phyloP scores from a whole-genome alignment of 176 grass and related monocot genomes.

The Secale cereale region DNA sequence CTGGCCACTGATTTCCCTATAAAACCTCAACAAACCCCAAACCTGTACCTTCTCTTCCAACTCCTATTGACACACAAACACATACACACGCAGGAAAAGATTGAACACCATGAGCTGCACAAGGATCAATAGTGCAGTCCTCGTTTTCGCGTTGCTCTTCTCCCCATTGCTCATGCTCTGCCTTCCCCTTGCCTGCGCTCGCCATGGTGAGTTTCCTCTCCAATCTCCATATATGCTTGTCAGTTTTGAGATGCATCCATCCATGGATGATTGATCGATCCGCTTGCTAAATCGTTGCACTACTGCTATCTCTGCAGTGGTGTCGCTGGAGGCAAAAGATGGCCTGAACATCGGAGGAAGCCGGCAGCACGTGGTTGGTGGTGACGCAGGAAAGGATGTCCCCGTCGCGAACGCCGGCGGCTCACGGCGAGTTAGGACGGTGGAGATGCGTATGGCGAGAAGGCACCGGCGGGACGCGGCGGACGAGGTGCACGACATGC shows the following conservation, averaged over 20 bases:
- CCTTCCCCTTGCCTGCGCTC: conserved; percentile 11
- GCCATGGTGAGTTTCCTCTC: conserved; percentile 33
- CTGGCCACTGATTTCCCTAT: conserved; percentile 19
- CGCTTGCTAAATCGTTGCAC: not conserved
- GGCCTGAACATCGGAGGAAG: not conserved
- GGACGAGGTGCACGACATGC: conserved; percentile 46
- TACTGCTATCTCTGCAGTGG: conserved; percentile 25
- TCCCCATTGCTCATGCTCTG: conserved; percentile 5
- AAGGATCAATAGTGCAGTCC: not conserved
- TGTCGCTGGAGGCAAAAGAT: not conserved
- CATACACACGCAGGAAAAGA: not conserved
- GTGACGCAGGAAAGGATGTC: not conserved
- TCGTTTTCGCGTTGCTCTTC: not conserved
- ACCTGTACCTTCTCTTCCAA: not conserved
- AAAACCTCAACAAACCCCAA: conserved; percentile 11
- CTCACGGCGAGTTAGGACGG: not conserved
- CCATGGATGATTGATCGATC: no score
- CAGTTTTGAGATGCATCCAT: no score
- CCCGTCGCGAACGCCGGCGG: not conserved
- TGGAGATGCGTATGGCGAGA: not conserved
- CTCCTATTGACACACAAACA: not conserved
- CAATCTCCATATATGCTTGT: not conserved
- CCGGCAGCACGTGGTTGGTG: conserved; percentile 1
- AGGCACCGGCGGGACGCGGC: not conserved
- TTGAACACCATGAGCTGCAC: conserved; percentile 3